Percentiles rank a stretch among this genome's conserved stretches.
Evolutionary conservation across 2,329 filamentous ascomycete genomes (phyloP).

Genomic region (Fusarium mundagurra): DNA sequence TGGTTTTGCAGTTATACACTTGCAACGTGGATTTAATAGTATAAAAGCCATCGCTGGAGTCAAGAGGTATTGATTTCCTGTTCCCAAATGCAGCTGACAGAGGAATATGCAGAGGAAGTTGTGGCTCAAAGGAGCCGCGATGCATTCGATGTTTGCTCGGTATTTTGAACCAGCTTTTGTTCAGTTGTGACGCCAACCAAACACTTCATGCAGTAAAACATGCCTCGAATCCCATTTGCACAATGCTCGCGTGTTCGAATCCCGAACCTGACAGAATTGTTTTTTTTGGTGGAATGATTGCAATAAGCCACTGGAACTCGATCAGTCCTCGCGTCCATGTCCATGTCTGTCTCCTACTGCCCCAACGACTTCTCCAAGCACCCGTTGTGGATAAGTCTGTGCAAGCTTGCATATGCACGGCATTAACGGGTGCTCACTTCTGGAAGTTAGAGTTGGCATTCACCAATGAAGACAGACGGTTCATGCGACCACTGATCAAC

Average conservation of each 20-base stretch:
- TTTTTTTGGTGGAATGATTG: background rate
- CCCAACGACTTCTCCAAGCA: background rate
- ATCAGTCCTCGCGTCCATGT: background rate
- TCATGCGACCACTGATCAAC: slow-evolving; percentile 4
- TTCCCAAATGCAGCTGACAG: background rate
- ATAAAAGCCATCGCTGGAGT: background rate
- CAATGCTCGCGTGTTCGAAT: background rate
- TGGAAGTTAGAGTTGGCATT: background rate
- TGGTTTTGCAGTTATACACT: background rate
- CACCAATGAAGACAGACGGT: background rate
- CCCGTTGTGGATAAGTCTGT: background rate
- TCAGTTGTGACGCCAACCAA: no score
- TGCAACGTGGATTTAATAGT: no score
- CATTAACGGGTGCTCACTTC: background rate
- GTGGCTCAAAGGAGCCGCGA: background rate
- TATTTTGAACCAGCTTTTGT: fast-evolving
- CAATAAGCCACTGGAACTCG: background rate
- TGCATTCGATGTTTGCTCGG: background rate
- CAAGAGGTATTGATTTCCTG: background rate
- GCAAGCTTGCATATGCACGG: slow-evolving; percentile 4
- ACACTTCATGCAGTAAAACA: no score
- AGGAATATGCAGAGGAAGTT: background rate
- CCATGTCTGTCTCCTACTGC: background rate
- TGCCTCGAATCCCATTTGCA: fast-evolving
- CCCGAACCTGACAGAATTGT: fast-evolving